phyloP scores from a whole-genome alignment of 2,329 filamentous ascomycete species.

The Venturia aucupariae region DNA sequence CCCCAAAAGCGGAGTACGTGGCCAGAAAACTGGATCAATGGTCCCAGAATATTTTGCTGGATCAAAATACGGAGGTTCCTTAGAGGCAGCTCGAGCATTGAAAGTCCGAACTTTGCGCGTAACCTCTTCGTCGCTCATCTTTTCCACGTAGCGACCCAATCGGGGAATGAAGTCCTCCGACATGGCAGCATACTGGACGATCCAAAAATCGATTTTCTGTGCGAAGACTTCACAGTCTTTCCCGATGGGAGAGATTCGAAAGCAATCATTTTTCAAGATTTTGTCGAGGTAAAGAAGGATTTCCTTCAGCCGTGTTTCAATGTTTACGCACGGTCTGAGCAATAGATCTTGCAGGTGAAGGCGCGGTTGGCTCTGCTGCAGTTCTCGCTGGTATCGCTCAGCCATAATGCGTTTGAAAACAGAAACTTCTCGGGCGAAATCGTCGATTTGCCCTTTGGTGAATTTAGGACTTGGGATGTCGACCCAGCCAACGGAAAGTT shows the following conservation, averaged over 20 bases:
- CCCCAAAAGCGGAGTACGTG: neutral
- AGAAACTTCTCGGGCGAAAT: neutral
- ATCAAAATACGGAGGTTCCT: neutral
- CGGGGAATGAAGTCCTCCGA: neutral
- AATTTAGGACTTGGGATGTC: neutral
- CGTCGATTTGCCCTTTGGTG: neutral
- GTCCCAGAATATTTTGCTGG: neutral
- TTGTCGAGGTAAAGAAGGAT: neutral
- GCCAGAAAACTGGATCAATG: neutral
- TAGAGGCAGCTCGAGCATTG: neutral
- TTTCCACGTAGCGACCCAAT: neutral
- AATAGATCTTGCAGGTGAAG: neutral
- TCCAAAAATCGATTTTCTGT: neutral
- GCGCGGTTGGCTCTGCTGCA: neutral
- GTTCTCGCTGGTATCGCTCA: neutral
- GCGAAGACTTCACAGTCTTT: neutral
- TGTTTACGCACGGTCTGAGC: neutral
- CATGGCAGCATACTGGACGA: neutral
- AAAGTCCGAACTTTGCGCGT: neutral
- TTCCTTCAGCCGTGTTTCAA: neutral
- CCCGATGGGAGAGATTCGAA: neutral
- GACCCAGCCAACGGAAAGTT: neutral
- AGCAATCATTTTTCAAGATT: neutral
- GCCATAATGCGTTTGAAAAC: neutral
- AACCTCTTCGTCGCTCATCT: neutral